Evolutionary conservation across 176 grass and related monocot genomes (phyloP).

Genomic region (Dactylis glomerata): DNA sequence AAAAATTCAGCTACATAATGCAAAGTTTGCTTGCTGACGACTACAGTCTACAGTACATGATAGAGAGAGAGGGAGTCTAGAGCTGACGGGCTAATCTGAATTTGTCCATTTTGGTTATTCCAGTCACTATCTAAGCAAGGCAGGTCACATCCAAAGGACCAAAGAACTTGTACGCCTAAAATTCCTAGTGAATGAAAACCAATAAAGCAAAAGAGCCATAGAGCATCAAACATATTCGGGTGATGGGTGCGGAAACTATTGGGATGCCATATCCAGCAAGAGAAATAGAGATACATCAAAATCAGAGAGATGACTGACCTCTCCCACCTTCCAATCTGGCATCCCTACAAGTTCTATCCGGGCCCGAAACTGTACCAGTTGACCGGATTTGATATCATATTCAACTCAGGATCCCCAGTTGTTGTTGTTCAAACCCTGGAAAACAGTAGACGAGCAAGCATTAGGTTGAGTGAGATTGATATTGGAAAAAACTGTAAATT

Average conservation of each 20-base stretch:
- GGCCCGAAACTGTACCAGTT: slow-evolving; percentile 49
- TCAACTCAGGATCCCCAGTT: slow-evolving; percentile 40
- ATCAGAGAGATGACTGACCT: slow-evolving; percentile 48
- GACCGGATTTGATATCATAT: slow-evolving; percentile 59
- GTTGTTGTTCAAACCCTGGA: slow-evolving; percentile 34
- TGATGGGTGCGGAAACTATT: neutral
- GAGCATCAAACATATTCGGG: neutral
- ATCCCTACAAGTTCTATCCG: slow-evolving; percentile 62
- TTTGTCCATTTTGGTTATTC: neutral
- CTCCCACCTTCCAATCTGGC: slow-evolving; percentile 55
- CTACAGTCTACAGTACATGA: neutral
- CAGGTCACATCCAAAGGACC: neutral
- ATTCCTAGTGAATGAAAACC: neutral
- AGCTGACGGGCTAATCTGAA: neutral
- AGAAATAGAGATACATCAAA: neutral
- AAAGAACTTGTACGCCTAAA: neutral
- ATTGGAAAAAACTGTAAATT: neutral
- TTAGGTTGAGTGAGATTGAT: neutral
- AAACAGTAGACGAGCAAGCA: neutral
- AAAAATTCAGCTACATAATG: neutral
- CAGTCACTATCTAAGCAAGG: neutral
- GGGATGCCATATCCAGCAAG: slow-evolving; percentile 16
- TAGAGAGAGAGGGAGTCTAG: neutral
- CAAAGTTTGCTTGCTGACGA: too few relatives aligned
- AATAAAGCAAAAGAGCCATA: neutral